Base-by-base conservation (phyloP, 2,329 filamentous ascomycete species). In the Sodiomyces alkalinus region DNA sequence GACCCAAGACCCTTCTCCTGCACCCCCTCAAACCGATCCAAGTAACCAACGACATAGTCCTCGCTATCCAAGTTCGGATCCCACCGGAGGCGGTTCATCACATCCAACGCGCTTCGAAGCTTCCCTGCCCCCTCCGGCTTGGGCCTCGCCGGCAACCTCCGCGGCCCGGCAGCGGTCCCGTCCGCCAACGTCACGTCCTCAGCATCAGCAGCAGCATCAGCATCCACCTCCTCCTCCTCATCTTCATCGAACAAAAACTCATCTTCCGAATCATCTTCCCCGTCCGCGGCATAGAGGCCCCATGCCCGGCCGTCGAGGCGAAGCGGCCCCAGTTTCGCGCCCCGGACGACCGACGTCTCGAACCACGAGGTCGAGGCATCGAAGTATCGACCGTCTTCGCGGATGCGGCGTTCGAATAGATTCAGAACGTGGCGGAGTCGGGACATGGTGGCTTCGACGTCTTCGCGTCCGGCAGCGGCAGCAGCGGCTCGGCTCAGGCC, bases 71-170 rank as follows among this genome's bases (percentile, higher is more conserved):
- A 51, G 12, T 45, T 48, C n/a, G 56, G 48, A 37, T 75, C 69
- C 69, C 70, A 74, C 13, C 67, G 63, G 26, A 75, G 52, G 11
- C 70, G 57, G 37, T 64, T 68, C 31, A 75, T 58, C 8, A 73
- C 64, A 39, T 75, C 70, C 10, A 58, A 48, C 9, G 69, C 67
- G 1, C 64, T 60, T 17, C 71, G 62, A 33, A 76, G 57, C 39
- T 64, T 69, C 20, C 47, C 51, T 7, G 42, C 55, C 37, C 49
- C 52, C 32, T 34, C 47, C 28, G 44, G 47, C 32, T 36, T 52
- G 39, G 26, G 32, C 19, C n/a, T n/a, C n/a, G n/a, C n/a, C n/a
- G n/a, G n/a, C n/a, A n/a, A n/a, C n/a, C n/a, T n/a, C n/a, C n/a
- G n/a, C n/a, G n/a, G n/a, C n/a, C n/a, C n/a, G n/a, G n/a, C n/a